A percentile compares a stretch with the other conserved stretches of the same genome.
phyloP scores from a whole-genome alignment of 2,329 filamentous ascomycete genomes.

The Xylaria sp. region DNA sequence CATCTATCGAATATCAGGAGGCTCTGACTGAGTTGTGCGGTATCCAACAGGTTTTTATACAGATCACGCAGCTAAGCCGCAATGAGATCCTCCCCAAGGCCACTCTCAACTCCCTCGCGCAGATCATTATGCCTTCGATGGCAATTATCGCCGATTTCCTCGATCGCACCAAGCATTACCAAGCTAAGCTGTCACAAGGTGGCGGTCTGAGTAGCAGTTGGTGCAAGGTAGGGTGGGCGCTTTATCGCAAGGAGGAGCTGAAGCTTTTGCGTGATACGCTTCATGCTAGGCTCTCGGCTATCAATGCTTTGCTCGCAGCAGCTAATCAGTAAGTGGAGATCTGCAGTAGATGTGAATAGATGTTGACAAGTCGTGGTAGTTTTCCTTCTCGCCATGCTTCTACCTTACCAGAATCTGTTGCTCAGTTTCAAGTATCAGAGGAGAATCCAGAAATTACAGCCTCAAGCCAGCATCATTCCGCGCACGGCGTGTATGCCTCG shows the following conservation, averaged over 20 bases:
- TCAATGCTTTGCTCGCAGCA: slow-evolving; percentile 13
- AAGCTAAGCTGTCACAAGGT: slow-evolving; percentile 2
- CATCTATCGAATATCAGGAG: slow-evolving; percentile 43
- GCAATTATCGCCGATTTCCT: slow-evolving; percentile 31
- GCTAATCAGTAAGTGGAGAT: neutral
- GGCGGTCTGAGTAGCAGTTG: slow-evolving; percentile 6
- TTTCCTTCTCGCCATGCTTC: slow-evolving; percentile 1
- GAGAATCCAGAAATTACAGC: neutral
- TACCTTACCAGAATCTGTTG: slow-evolving; percentile 7
- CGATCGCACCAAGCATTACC: slow-evolving; percentile 29
- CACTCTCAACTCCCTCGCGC: slow-evolving; percentile 29
- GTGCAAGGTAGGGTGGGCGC: slow-evolving; percentile 17
- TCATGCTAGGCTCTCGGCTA: slow-evolving; percentile 3
- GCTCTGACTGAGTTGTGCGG: slow-evolving; percentile 45
- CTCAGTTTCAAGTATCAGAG: slow-evolving; percentile 12
- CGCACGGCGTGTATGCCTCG: neutral
- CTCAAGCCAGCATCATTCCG: neutral
- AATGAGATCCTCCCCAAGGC: slow-evolving; percentile 27
- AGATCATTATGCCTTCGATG: slow-evolving; percentile 33
- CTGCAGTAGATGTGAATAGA: slow-evolving; percentile 46
- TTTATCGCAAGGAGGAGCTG: slow-evolving; percentile 34
- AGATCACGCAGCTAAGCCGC: slow-evolving; percentile 26
- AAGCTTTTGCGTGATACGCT: slow-evolving; percentile 46
- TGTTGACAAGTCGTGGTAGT: neutral
- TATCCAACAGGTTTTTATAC: slow-evolving; percentile 39